Conservation (phyloP, 139 green algal species). For the Coelastrella sp. region DNA sequence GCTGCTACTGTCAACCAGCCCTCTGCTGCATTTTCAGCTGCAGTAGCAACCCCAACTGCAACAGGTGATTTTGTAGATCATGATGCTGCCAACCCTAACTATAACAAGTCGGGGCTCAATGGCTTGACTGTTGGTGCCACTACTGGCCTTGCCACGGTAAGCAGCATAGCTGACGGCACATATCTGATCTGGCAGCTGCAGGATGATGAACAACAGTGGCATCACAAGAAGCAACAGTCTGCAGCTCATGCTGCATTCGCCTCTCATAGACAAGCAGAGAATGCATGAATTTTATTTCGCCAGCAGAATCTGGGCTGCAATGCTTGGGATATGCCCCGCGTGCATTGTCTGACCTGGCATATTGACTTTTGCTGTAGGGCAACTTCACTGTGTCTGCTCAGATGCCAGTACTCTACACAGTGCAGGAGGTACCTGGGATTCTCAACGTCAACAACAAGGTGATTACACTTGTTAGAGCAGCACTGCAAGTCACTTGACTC, state of each 20-base stretch:
- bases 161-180: neutral
- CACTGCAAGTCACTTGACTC: no score
- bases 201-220: no score
- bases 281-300: no score
- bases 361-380: no score
- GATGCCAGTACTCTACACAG: slow-evolving; percentile 57
- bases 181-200: neutral
- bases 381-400: slow-evolving; percentile 52
- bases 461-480: no score
- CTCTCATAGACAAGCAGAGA: no score
- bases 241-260: no score
- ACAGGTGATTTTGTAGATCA: neutral
- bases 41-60: neutral
- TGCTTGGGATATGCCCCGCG: no score
- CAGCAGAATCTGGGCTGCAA: neutral
- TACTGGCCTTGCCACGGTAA: slow-evolving; percentile 5
- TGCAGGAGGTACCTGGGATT: slow-evolving; percentile 52
- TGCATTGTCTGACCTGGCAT: no score
- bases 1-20: neutral
- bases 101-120: slow-evolving; percentile 56
- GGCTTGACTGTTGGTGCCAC: slow-evolving; percentile 42
- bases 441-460: slow-evolving; percentile 60
- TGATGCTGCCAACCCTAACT: slow-evolving; percentile 14
- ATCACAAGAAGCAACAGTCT: no score
- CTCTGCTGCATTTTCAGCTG: neutral